Conservation (phyloP, 129 eudicot genomes). For the Artemisia annua region DNA sequence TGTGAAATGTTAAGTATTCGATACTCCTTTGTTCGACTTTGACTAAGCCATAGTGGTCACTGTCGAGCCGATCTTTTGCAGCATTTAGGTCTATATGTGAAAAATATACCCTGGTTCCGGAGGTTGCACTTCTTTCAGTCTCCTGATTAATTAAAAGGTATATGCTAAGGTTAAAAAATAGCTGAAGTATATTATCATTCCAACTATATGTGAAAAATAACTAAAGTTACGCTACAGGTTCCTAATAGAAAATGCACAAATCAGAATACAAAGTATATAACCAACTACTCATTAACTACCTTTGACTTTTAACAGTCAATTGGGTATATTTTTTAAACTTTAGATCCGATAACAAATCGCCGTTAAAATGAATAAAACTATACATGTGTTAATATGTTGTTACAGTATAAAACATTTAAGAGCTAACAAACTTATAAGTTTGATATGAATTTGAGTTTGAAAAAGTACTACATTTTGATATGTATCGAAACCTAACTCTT, state of each 20-base stretch:
- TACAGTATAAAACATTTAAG: neutral
- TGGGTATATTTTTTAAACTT: neutral
- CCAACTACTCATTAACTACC: neutral
- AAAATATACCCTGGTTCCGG: constrained; percentile 89
- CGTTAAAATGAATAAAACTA: neutral
- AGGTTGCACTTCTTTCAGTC: constrained; percentile 94
- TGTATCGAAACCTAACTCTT: too few species aligned
- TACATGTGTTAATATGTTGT: neutral
- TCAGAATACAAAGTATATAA: neutral
- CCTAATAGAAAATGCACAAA: neutral
- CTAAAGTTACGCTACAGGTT: neutral
- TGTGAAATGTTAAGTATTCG: constrained; percentile 90
- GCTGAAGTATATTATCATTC: constrained; percentile 1
- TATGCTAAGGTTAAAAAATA: constrained; percentile 13
- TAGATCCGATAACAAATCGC: neutral
- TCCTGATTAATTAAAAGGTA: constrained; percentile 48
- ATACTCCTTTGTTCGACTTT: constrained; percentile 93
- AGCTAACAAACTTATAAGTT: neutral
- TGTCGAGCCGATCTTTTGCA: constrained; percentile 86
- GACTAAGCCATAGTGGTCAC: constrained; percentile 81
- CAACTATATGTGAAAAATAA: neutral
- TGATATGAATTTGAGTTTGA: neutral
- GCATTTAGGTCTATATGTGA: constrained; percentile 84
- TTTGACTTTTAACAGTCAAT: constrained; percentile 21
- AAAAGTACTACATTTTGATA: constrained; percentile 16